These are phyloP conservation scores for Tricholomella constricta DNA, from an alignment of 768 basidiomycete genomes.

Conservation along the genomic window DNA sequence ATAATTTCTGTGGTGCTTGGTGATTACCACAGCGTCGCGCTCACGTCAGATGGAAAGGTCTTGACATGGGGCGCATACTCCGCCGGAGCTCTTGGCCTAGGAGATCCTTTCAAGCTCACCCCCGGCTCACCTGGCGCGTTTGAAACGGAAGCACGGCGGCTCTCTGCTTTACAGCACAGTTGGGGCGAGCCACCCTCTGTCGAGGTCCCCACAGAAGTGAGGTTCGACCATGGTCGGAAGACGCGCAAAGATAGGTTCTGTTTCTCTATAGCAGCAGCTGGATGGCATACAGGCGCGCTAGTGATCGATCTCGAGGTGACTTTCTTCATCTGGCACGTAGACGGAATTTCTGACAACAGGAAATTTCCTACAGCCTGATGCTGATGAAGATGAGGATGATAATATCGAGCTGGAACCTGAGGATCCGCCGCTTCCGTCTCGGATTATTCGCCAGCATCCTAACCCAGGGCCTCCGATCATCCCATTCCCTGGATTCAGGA, in stretches of 20 bases:
- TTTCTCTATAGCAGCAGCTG: conserved; percentile 77
- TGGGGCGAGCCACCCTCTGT: conserved; percentile 46
- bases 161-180: conserved; percentile 27
- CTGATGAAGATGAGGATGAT: conserved; percentile 37
- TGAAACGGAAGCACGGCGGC: conserved; percentile 34
- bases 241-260: conserved; percentile 65
- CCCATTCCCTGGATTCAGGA: conserved; percentile 40
- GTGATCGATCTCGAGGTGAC: conserved; percentile 82
- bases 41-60: conserved; percentile 75
- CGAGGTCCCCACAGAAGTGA: conserved; percentile 64
- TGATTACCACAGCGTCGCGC: conserved; percentile 89
- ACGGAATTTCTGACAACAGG: neutral
- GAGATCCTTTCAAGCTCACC: conserved; percentile 61
- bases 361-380: conserved; percentile 23
- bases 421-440: conserved; percentile 9
- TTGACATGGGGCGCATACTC: conserved; percentile 83
- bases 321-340: too few species aligned
- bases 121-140: conserved; percentile 65
- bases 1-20: conserved; percentile 90
- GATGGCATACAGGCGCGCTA: conserved; percentile 92
- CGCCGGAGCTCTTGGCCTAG: conserved; percentile 82
- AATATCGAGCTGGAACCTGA: conserved; percentile 37
- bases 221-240: conserved; percentile 64
- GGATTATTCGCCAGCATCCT: conserved; percentile 18
- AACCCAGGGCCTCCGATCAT: conserved; percentile 32